Evolutionary conservation across 306 rosid genomes (phyloP), one percentile per base, ranked within the genome.

Genomic region (Sesbania bispinosa): DNA sequence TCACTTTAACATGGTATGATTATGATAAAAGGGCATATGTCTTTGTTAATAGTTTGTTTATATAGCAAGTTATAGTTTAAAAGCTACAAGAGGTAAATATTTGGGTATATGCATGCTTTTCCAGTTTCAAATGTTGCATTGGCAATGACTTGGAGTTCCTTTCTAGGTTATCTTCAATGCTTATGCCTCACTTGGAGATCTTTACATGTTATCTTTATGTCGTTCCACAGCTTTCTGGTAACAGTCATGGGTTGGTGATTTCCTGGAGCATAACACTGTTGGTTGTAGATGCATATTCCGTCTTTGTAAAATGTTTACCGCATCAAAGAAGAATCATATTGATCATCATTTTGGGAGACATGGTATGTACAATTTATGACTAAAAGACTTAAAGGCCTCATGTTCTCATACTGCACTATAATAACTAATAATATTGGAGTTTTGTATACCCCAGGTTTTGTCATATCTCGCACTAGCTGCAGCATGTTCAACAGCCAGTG

Each of bases 201-300:
- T 52, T 52, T 21, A 36, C 47, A 24, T 5, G 52, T 23, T 24
- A 15, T 39, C 71, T 58, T 65, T 55, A 52, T 84, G 79, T 51
- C 71, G 39, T 80, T 60, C 33, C 64, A 46, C 89, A 90, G 97
- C 81, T 90, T 82, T 77, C 86, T 90, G 90, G 96, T 88, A 68
- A 90, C 92, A 27, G 88, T 87, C 24, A 93, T 88, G 98, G 94
- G 96, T 26, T 93, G 86, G 88, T 88, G 14, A 79, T 90, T 83
- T 96, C 98, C 2, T 93, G 97, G 97, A 88, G 96, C 81, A 10
- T 89, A 73, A 90, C 96, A 42, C 67, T 88, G 77, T 79, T 88
- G 61, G 78, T 86, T 24, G 88, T 84, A 54, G 96, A 90, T 65
- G 90, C 83, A 23, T 93, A 88, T 74, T 86, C 90, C 16, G 82